phyloP scores from a whole-genome alignment of 2,329 filamentous ascomycete species.

The Thelonectria olida region DNA sequence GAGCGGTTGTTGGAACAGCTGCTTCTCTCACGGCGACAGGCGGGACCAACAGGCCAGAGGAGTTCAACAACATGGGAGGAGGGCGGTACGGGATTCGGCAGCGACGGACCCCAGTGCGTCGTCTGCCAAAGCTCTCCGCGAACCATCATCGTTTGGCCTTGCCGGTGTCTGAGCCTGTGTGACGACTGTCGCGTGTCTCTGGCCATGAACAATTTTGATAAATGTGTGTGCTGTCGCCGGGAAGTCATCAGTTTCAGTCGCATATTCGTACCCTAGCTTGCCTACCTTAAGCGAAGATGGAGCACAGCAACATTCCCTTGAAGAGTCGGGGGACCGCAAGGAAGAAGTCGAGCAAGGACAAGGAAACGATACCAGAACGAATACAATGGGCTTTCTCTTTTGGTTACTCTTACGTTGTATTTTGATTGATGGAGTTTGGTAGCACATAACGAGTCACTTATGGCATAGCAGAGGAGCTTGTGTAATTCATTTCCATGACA shows the following conservation, averaged over 20 bases:
- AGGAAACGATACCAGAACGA: conserved; percentile 3
- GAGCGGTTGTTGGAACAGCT: conserved; percentile 69
- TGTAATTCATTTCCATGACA: conserved; percentile 16
- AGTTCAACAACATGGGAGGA: conserved; percentile 66
- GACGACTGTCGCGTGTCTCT: conserved; percentile 94
- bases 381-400: conserved; percentile 3
- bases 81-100: conserved; percentile 77
- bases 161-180: conserved; percentile 91
- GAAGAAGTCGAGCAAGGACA: not conserved
- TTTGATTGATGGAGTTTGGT: conserved; percentile 25
- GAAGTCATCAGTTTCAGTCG: conserved; percentile 90
- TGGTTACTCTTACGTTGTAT: conserved; percentile 2
- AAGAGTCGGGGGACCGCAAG: not conserved
- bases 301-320: not conserved
- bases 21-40: conserved; percentile 60
- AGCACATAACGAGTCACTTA: conserved; percentile 7
- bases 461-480: conserved; percentile 3
- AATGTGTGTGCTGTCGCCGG: conserved; percentile 91
- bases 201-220: conserved; percentile 97
- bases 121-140: conserved; percentile 89
- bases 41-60: conserved; percentile 17
- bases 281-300: not conserved
- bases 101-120: conserved; percentile 83
- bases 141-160: conserved; percentile 95
- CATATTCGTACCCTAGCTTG: conserved; percentile 82